Evolutionary conservation across 2,329 filamentous ascomycete species (phyloP).

Genomic region (Penicillium sp.): DNA sequence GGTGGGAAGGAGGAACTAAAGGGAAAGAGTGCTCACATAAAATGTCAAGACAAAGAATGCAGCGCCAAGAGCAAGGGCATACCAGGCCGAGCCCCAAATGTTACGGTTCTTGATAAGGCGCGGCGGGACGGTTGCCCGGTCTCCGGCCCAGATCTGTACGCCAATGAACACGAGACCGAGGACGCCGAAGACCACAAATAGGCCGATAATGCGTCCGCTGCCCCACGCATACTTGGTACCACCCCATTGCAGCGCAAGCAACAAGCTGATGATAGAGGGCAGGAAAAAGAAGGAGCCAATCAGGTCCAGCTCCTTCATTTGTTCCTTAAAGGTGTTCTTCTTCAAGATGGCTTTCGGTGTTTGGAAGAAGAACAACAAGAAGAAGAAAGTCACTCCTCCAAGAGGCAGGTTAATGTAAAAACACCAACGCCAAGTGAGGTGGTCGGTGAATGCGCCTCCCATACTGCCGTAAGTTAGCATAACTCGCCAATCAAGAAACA

Average conservation of each 20-base stretch:
- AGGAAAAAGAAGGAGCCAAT: constrained; percentile 41
- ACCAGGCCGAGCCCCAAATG: constrained; percentile 35
- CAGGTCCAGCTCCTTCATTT: constrained; percentile 33
- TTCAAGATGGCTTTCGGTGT: constrained; percentile 21
- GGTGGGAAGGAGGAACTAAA: not conserved
- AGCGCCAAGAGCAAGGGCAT: constrained; percentile 37
- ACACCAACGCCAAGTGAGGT: constrained; percentile 39
- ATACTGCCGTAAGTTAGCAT: constrained; percentile 21
- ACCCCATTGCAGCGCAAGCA: constrained; percentile 45
- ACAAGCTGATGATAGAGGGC: constrained; percentile 38
- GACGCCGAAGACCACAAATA: constrained; percentile 46
- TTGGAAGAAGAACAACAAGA: constrained; percentile 29
- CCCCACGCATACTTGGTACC: constrained; percentile 40
- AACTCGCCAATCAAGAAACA: not conserved
- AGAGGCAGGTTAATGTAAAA: constrained; percentile 37
- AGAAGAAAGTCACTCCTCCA: constrained; percentile 26
- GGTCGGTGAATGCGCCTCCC: constrained; percentile 40
- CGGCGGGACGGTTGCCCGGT: constrained; percentile 40
- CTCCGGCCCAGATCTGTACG: constrained; percentile 33
- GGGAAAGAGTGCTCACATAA: constrained; percentile 28
- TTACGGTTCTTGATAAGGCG: constrained; percentile 39
- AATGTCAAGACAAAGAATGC: constrained; percentile 40
- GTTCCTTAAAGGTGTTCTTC: constrained; percentile 18
- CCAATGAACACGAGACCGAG: constrained; percentile 37
- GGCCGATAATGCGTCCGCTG: constrained; percentile 39